phyloP scores from a whole-genome alignment of 192 early-diverging fungal genomes.

The Gamsiella multidivaricata region DNA sequence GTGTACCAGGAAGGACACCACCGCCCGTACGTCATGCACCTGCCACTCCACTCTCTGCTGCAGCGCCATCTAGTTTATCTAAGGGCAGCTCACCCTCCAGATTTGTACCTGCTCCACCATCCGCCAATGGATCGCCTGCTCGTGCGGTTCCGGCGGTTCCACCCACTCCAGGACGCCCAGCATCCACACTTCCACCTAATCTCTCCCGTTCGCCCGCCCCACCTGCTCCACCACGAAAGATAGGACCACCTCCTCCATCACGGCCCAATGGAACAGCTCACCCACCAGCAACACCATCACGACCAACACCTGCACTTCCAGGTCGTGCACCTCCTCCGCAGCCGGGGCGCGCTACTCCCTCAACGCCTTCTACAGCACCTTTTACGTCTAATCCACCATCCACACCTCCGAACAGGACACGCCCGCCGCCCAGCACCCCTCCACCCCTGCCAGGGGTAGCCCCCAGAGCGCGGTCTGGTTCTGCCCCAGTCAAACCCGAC shows the following conservation, averaged over 20 bases:
- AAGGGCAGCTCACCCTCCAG: slow-evolving; percentile 34
- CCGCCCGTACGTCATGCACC: slow-evolving; percentile 36
- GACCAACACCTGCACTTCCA: slow-evolving; percentile 38
- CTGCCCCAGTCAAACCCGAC: slow-evolving; percentile 31
- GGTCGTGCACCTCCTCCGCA: slow-evolving; percentile 29
- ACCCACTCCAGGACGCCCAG: slow-evolving; percentile 33
- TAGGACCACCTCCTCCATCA: slow-evolving; percentile 33
- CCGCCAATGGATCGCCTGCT: slow-evolving; percentile 36
- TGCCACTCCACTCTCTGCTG: slow-evolving; percentile 27
- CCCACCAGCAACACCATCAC: slow-evolving; percentile 22
- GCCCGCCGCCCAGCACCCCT: slow-evolving; percentile 11
- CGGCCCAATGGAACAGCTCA: slow-evolving; percentile 37
- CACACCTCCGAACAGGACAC: slow-evolving; percentile 27
- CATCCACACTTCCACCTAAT: slow-evolving; percentile 25
- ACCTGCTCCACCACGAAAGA: slow-evolving; percentile 26
- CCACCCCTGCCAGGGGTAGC: slow-evolving; percentile 23
- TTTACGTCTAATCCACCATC: slow-evolving; percentile 8
- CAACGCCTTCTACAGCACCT: slow-evolving; percentile 16
- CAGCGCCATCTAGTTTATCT: slow-evolving; percentile 18
- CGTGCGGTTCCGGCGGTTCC: slow-evolving; percentile 32
- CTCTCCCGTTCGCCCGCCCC: slow-evolving; percentile 24
- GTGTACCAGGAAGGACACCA: slow-evolving; percentile 31
- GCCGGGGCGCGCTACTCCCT: slow-evolving; percentile 22
- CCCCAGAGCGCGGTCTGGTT: slow-evolving; percentile 33
- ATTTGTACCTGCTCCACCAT: slow-evolving; percentile 33